phyloP scores from a whole-genome alignment of 805 yeast species.

The Candida manassasensis region DNA sequence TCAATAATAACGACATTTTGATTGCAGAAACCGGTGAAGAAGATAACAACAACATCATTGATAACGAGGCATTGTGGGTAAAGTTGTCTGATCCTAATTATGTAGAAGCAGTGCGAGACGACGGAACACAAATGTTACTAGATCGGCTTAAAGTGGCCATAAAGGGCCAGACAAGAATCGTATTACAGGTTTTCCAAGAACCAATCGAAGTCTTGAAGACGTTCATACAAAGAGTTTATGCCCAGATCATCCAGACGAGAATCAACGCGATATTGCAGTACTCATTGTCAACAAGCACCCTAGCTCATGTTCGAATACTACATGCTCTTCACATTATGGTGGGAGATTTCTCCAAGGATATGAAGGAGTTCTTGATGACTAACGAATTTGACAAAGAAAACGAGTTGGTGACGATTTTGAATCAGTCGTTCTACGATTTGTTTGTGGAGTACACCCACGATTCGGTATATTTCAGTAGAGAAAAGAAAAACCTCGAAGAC shows the following conservation, averaged over 20 bases:
- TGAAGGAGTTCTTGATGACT: conserved; percentile 55
- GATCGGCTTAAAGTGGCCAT: conserved; percentile 53
- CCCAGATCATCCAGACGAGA: conserved; percentile 59
- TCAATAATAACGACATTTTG: conserved; percentile 73
- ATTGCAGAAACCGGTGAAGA: conserved; percentile 39
- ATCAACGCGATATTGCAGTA: conserved; percentile 55
- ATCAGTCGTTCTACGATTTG: conserved; percentile 67
- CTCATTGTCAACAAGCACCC: conserved; percentile 56
- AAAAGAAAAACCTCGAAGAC: conserved; percentile 62
- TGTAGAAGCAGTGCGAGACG: conserved; percentile 46
- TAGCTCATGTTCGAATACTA: conserved; percentile 73
- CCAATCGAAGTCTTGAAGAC: conserved; percentile 64
- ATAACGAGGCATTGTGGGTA: conserved; percentile 53
- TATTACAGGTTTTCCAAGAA: conserved; percentile 67
- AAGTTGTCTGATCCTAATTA: conserved; percentile 55
- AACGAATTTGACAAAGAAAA: conserved; percentile 45
- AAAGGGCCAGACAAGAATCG: conserved; percentile 67
- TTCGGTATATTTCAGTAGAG: conserved; percentile 63
- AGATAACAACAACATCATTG: conserved; percentile 28
- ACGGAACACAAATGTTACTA: conserved; percentile 47
- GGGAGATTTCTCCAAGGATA: conserved; percentile 55
- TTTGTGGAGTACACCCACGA: conserved; percentile 68
- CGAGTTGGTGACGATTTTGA: conserved; percentile 49
- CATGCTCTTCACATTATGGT: conserved; percentile 61
- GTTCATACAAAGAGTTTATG: conserved; percentile 72